Base-by-base conservation (phyloP, 371 early-diverging fungal genomes). In the Apophysomyces trapeziformis region DNA sequence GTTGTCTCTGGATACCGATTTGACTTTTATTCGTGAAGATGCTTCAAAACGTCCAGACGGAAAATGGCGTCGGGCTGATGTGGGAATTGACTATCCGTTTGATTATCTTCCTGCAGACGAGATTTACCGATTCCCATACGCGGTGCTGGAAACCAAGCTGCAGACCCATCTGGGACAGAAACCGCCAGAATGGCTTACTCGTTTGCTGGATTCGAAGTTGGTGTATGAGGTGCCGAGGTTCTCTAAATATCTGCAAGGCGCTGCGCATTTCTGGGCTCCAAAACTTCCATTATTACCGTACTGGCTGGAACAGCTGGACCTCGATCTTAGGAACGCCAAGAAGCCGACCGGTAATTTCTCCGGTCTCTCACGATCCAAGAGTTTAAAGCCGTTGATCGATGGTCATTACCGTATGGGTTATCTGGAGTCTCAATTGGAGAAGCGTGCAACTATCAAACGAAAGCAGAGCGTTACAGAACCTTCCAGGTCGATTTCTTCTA, bases 151-250 rank as follows among this genome's bases (percentile, higher is more conserved):
- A 58, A 95, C 99, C 61, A 99, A 99, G 83, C 83, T 99, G 57
- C 96, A 98, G 75, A 95, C 95, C 8, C 96, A 96, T 76, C 79
- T 88, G 26, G 97, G 97, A 37, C 91, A 92, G 35, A 91, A 91
- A 58, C 93, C 96, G 5, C 98, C 98, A 7, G 86, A 90, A 65
- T 99, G 99, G 99, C 94, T 99, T 26, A 83, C 89, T 9, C 92
- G 96, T 32, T 80, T 99, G 41, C 85, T 97, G 69, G 88, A 93
- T 43, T 90, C 92, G 45, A 87, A 91, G 58, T 79, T 98, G 62
- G 97, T 99, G 18, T 96, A 96, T 74, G 96, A 96, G 46, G 98
- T 98, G 4, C 98, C 99, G 45, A 96, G 97, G 70, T 99, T 99
- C 83, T 94, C 95, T 60, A 99, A 99, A 77, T 99, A 95, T 82